Conservation (phyloP, 2,329 filamentous ascomycete species). For the Talaromyces pinophilus region DNA sequence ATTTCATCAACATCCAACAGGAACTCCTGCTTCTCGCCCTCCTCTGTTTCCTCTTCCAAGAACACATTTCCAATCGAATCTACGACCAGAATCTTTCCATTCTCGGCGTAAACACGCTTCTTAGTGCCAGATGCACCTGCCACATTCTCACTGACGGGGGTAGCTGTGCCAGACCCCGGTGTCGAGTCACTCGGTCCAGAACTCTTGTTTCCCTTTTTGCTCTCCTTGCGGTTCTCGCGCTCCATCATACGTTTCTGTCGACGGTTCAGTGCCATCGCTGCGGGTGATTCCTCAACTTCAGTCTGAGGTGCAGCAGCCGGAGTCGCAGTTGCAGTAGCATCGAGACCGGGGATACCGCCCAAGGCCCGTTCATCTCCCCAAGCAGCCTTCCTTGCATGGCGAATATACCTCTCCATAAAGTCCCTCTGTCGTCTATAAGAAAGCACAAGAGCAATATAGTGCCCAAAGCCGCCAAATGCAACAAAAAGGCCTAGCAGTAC, state of each 20-base stretch:
- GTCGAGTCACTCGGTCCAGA: constrained; percentile 26
- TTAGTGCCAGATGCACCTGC: constrained; percentile 62
- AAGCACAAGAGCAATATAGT: constrained; percentile 84
- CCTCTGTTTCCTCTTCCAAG: constrained; percentile 86
- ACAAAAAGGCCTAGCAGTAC: constrained; percentile 81
- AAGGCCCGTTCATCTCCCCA: constrained; percentile 81
- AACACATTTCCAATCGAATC: constrained; percentile 91
- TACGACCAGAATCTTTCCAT: constrained; percentile 91
- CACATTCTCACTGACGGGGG: constrained; percentile 53
- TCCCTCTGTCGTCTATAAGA: constrained; percentile 87
- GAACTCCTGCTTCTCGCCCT: constrained; percentile 79
- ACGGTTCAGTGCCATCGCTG: constrained; percentile 70
- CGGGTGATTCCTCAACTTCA: constrained; percentile 50
- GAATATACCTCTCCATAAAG: constrained; percentile 89
- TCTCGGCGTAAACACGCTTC: constrained; percentile 88
- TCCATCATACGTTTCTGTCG: constrained; percentile 87
- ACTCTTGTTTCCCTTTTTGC: constrained; percentile 48
- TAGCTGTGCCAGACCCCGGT: constrained; percentile 50
- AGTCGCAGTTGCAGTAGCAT: constrained; percentile 36
- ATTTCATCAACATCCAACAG: constrained; percentile 89
- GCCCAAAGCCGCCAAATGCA: constrained; percentile 77
- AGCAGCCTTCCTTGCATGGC: constrained; percentile 80
- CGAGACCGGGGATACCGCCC: constrained; percentile 66
- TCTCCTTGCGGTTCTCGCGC: constrained; percentile 69
- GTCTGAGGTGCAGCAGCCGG: constrained; percentile 43